Conservation (phyloP, 1,139 yeast genomes). For the Hansenula lynferdii region DNA sequence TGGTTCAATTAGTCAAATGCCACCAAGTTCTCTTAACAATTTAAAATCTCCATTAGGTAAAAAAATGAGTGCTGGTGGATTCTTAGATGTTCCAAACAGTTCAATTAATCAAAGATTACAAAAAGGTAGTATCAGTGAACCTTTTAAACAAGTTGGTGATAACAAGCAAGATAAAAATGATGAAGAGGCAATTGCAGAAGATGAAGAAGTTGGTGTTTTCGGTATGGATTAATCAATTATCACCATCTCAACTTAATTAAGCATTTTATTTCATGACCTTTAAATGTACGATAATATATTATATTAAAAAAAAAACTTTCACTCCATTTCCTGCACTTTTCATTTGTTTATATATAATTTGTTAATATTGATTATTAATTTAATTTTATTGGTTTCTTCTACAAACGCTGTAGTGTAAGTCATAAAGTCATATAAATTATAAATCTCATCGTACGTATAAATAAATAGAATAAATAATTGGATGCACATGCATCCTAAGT, state of each 20-base stretch:
- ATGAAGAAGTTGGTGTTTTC: constrained; percentile 23
- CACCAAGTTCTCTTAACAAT: constrained; percentile 22
- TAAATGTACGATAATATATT: too few species aligned
- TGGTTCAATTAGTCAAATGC: constrained; percentile 27
- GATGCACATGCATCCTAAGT: too few species aligned
- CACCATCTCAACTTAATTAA: background rate
- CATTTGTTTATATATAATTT: too few species aligned
- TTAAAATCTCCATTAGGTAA: background rate
- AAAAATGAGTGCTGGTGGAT: constrained; percentile 12
- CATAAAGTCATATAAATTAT: too few species aligned
- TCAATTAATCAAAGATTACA: background rate
- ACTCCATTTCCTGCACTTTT: too few species aligned
- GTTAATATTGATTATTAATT: too few species aligned
- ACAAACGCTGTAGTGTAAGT: too few species aligned
- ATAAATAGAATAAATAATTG: background rate
- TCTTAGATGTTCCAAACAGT: constrained; percentile 17
- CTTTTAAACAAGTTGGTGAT: background rate
- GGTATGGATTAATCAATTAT: constrained; percentile 26
- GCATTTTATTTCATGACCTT: too few species aligned
- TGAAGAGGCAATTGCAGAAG: constrained; percentile 10
- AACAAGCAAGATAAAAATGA: constrained; percentile 4
- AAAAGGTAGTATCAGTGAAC: constrained; percentile 3
- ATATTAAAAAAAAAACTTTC: too few species aligned
- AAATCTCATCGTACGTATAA: background rate
- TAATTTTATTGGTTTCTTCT: too few species aligned